Evolutionary conservation across 768 basidiomycete genomes (phyloP), one percentile per base, ranked within the genome.

Genomic region (Tylopilus plumbeoviolaceoides): DNA sequence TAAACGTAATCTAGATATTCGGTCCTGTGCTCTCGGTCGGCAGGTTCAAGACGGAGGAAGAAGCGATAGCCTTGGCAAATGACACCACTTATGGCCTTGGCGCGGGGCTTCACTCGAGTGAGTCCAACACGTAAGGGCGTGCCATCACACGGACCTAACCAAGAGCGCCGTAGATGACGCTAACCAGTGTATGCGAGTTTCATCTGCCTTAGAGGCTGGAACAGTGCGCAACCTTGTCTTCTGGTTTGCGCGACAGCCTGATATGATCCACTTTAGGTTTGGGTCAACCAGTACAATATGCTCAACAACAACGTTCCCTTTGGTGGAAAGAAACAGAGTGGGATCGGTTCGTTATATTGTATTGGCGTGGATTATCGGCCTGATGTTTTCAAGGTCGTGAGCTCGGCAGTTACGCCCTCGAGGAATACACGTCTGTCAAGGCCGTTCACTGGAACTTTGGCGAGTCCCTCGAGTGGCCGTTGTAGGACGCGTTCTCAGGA

Each of bases 251-350:
- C 20, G 6, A 8, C 53, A 31, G 28, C 7, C 44, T 59, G 41
- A 68, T 48, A 68, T 48, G 42, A 20, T 48, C 25, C 31, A 20
- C 20, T 49, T 23, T 31, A 89, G 86, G 87, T 92, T 39, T 97
- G 94, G 93, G 80, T 94, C 54, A 98, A 98, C 70, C 86, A 91
- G 63, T 95, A 93, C 72, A 89, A 87, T 63, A 39, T 88, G 12
- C 69, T 95, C 51, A 80, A 82, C 71, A 91, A 90, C 68, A 91
- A 95, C 54, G 86, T 93, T 42, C 95, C 95, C 1, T 98, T 98
- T 63, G 95, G 95, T 35, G 95, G 95, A 21, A 95, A 89, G 75
- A 95, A 95, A 72, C 87, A 91, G 67, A 90, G 88, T 40, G 93
- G 93, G 48, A 84, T 90, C 63, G 87, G 89, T 88, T 59, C 53